phyloP scores from a whole-genome alignment of 1,139 yeast genomes.

The Blastobotrys niveus region DNA sequence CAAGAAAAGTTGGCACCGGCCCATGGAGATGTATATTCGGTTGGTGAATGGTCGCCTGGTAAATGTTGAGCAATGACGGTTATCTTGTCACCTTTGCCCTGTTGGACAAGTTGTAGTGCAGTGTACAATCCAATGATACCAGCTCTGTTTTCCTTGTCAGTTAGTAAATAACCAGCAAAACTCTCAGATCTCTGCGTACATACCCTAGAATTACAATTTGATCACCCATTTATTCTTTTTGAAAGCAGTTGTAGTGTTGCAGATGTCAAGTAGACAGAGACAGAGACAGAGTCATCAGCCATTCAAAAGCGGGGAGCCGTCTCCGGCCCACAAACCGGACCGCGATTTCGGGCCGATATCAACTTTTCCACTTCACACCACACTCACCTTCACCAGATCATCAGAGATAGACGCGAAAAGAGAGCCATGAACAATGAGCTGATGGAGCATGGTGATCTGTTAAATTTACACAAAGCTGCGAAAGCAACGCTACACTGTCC shows the following conservation, averaged over 20 bases:
- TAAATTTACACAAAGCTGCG: constrained; percentile 6
- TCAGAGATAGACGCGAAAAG: no score
- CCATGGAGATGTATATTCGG: constrained; percentile 69
- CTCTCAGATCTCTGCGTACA: constrained; percentile 8
- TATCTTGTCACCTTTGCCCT: constrained; percentile 44
- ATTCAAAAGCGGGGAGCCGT: no score
- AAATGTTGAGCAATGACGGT: constrained; percentile 55
- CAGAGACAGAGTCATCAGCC: no score
- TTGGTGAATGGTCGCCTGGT: constrained; percentile 71
- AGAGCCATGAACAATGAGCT: no score
- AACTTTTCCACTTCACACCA: no score
- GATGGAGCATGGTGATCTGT: background rate
- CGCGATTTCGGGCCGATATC: no score
- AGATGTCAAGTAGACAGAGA: background rate
- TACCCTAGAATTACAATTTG: constrained; percentile 29
- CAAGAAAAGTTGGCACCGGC: constrained; percentile 59
- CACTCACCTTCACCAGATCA: no score
- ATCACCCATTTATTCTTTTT: constrained; percentile 23
- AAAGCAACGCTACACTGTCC: constrained; percentile 2
- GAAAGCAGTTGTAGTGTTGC: background rate
- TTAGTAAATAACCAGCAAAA: no score
- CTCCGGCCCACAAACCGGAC: no score
- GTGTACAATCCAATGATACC: constrained; percentile 72
- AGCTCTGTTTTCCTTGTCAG: constrained; percentile 37
- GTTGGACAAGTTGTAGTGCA: constrained; percentile 46